Base-by-base conservation (phyloP, 2,329 filamentous ascomycete genomes). In the Coniella lustricola region DNA sequence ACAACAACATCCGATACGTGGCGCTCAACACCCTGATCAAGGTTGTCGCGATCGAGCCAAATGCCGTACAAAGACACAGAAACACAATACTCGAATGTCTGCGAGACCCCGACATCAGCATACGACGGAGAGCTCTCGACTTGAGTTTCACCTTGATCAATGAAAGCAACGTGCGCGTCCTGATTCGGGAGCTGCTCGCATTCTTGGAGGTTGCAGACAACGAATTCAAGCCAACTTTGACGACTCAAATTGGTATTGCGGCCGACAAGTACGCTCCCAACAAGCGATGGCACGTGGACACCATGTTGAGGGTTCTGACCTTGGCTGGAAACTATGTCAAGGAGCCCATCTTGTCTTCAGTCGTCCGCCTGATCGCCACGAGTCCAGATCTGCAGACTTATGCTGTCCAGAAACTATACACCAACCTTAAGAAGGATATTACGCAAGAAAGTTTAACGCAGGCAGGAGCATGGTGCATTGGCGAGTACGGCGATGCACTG, bases 1-100 rank as follows among this genome's bases (percentile, higher is more conserved):
- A 98, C 69, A 98, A 98, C 75, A 98, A 98, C 64, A 98, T 98
- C 60, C 85, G 93, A 66, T 98, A 98, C 62, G 93, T 98, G 44
- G 93, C 93, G 16, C 75, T 98, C 44, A 98, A 98, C 68, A 98
- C 93, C 0, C 74, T 98, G 43, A 94, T 96, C 70, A 97, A 96
- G 68, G 93, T 98, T 16, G 93, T 98, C 40, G 93, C 93, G 3
- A 90, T 98, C 42, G 93, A 98, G 65, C 93, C 93, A 13, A 97
- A 97, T 64, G 93, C 93, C 3, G 93, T 98, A 2, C 93, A 98
- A 66, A 79, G 93, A 63, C 93, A 98, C 67, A 82, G 94, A 48
- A 98, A 97, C 70, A 98, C 93, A 1, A 97, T 98, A 54, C 72
- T 98, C 32, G 93, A 98, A 66, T 98, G 93, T 69, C 71, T 98